Evolutionary conservation across 2,329 filamentous ascomycete species (phyloP).

Genomic region (Ramichloridium luteum): DNA sequence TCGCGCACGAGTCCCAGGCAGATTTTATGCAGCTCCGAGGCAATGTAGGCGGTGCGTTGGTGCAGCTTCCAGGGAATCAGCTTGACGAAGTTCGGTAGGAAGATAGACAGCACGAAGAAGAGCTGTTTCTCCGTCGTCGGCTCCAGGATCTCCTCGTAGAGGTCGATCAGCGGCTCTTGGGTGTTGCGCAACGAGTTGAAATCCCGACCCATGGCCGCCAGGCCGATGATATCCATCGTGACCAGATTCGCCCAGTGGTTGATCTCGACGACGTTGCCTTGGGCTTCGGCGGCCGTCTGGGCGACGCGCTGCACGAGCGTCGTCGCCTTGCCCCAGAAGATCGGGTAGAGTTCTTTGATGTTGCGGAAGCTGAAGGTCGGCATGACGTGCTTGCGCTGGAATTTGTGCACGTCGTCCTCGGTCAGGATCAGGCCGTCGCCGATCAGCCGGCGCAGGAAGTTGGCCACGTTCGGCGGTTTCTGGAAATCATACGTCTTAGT

Average conservation of each 20-base stretch:
- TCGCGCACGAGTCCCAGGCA: slow-evolving; percentile 38
- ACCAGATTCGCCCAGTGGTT: slow-evolving; percentile 33
- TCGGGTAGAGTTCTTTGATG: slow-evolving; percentile 69
- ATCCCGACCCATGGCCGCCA: slow-evolving; percentile 34
- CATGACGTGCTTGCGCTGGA: slow-evolving; percentile 58
- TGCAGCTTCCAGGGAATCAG: slow-evolving; percentile 38
- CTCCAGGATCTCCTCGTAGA: slow-evolving; percentile 33
- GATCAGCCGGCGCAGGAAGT: slow-evolving; percentile 37
- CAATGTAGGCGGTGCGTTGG: slow-evolving; percentile 15
- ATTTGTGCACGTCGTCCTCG: slow-evolving; percentile 39
- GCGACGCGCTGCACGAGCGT: slow-evolving; percentile 56
- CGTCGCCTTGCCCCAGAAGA: slow-evolving; percentile 68
- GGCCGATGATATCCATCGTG: slow-evolving; percentile 36
- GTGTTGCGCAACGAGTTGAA: slow-evolving; percentile 30
- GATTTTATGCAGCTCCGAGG: slow-evolving; percentile 29
- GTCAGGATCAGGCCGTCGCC: slow-evolving; percentile 40
- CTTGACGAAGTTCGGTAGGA: slow-evolving; percentile 27
- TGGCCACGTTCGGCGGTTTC: slow-evolving; percentile 33
- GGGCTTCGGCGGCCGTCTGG: slow-evolving; percentile 33
- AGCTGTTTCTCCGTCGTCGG: slow-evolving; percentile 37
- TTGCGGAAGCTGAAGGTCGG: slow-evolving; percentile 80
- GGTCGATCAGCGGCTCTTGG: slow-evolving; percentile 31
- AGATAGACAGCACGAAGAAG: slow-evolving; percentile 31
- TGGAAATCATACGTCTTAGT: slow-evolving; percentile 43
- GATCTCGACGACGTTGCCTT: slow-evolving; percentile 26